phyloP scores from a whole-genome alignment of 2,329 filamentous ascomycete species.

The Clarireedia homoeocarpa region DNA sequence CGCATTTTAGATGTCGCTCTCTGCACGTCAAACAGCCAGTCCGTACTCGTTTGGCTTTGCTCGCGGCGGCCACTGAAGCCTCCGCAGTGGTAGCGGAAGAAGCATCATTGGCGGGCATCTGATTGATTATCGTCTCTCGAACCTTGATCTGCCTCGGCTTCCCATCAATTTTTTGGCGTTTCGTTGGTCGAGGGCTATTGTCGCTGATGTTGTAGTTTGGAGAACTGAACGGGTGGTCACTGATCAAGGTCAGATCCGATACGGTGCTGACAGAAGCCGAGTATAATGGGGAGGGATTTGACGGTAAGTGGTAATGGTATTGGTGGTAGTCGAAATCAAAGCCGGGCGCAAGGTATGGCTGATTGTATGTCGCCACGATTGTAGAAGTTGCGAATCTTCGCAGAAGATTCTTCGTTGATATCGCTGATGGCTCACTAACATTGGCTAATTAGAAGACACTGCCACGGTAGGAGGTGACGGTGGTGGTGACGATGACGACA shows the following conservation, averaged over 20 bases:
- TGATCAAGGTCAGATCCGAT: conserved; percentile 23
- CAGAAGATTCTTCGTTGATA: conserved; percentile 16
- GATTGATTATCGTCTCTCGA: conserved; percentile 14
- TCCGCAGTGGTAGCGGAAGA: conserved; percentile 14
- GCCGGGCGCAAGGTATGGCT: conserved; percentile 23
- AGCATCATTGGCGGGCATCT: conserved; percentile 24
- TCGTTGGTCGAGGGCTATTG: conserved; percentile 18
- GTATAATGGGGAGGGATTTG: conserved; percentile 21
- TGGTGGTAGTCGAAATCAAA: conserved; percentile 24
- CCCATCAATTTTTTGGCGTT: conserved; percentile 18
- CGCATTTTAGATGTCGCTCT: conserved; percentile 85
- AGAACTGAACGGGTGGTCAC: conserved; percentile 24
- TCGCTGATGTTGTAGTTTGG: conserved; percentile 16
- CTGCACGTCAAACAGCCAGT: conserved; percentile 89
- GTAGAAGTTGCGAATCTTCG: conserved; percentile 26
- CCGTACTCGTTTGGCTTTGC: conserved; percentile 75
- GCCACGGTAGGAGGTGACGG: not conserved
- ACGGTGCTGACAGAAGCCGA: conserved; percentile 20
- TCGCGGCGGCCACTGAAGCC: conserved; percentile 14
- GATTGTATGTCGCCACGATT: conserved; percentile 26
- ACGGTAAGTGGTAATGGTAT: conserved; percentile 20
- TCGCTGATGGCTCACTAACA: conserved; percentile 15
- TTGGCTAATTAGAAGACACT: conserved; percentile 10
- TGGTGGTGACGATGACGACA: not conserved
- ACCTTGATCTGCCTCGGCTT: conserved; percentile 11